Conservation (phyloP, 2,329 filamentous ascomycete species). For the Epichloe coenophiala region DNA sequence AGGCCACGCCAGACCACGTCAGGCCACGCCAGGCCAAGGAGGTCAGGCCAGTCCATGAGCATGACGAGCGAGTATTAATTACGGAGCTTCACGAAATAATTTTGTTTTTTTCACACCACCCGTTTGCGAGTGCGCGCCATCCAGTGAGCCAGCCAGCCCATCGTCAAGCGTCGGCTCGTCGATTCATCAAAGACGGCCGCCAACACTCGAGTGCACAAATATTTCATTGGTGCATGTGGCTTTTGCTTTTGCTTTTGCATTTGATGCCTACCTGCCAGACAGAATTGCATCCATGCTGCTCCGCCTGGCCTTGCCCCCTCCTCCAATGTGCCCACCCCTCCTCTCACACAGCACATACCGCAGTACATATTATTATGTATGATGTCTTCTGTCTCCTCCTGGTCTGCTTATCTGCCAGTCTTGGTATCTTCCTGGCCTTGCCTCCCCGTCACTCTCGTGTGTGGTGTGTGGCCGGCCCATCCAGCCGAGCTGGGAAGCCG, state of each 20-base stretch:
- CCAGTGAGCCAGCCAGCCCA: neutral
- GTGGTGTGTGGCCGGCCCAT: constrained; percentile 4
- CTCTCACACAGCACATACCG: neutral
- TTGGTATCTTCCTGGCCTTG: neutral
- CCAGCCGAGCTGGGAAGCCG: neutral
- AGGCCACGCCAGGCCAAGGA: neutral
- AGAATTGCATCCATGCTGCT: too few relatives aligned
- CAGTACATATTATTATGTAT: too few relatives aligned
- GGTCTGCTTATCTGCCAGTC: neutral
- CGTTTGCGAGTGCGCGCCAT: neutral
- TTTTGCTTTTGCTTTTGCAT: too few relatives aligned
- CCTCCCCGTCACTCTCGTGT: neutral
- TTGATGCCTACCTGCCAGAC: too few relatives aligned
- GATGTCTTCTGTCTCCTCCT: neutral
- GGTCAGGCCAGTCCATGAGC: neutral
- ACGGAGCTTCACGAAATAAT: neutral
- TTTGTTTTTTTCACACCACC: neutral
- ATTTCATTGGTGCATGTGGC: too few relatives aligned
- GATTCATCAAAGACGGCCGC: neutral
- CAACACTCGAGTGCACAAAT: too few relatives aligned
- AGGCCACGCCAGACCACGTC: too few relatives aligned
- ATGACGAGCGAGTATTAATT: neutral
- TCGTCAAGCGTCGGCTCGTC: neutral
- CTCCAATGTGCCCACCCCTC: too few relatives aligned
- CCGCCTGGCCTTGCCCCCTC: too few relatives aligned